Evolutionary conservation across 169 alveolate genomes (phyloP), one percentile per base, ranked within the genome.

Genomic region (Cytauxzoon felis): DNA sequence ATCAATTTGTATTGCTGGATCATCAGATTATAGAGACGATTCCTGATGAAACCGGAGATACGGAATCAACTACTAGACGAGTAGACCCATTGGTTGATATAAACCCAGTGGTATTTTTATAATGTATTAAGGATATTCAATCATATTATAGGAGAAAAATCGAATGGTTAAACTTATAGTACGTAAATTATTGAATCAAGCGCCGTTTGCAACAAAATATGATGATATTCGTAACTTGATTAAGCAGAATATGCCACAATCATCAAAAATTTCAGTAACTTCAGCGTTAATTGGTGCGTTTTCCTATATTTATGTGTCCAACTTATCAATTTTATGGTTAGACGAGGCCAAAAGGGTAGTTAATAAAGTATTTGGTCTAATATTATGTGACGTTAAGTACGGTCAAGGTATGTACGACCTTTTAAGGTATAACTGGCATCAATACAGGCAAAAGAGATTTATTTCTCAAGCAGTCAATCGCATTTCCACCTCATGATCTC

Each of bases 401-500:
- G 48, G 36, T 0, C 65, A 65, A 16, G 73, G 86, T 64, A 38
- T 5, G 36, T 33, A 18, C 36, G 6, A 29, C 40, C 51, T 13
- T 29, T 27, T 32, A n/a, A 19, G 13, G 8, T 3, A 0, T 0
- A 1, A 8, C 3, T 1, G 13, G 32, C 16, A 13, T 3, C 1
- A 13, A n/a, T 0, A 8, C n/a, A 76, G 86, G 67, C 13, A 66
- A 60, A 40, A 30, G 81, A 16, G 86, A 76, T 13, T 13, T 65
- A 34, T 56, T 76, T 32, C 60, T 76, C 16, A 65, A 64, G 68
- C 86, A 76, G 50, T 53, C 80, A 2, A 34, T 76, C 11, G 65
- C 81, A n/a, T 76, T 65, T 26, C 78, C 40, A 21, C 73, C 72
- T 6, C 86, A 76, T 23, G 81, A 76, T 41, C 59, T 65, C 21